phyloP scores from a whole-genome alignment of 768 basidiomycete genomes.

The Leccinum obscurum region DNA sequence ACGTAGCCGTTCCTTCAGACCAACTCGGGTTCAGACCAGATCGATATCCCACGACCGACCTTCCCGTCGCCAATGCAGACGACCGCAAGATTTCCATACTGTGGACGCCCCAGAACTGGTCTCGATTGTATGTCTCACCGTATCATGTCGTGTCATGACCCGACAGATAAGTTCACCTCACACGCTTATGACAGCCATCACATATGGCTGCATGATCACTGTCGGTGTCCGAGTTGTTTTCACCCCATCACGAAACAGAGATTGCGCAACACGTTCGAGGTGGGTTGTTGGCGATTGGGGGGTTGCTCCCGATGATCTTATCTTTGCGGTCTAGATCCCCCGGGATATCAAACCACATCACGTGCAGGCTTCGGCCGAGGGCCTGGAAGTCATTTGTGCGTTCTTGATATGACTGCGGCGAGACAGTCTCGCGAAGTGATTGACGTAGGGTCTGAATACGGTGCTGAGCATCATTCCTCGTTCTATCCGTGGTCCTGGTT shows the following conservation, averaged over 20 bases:
- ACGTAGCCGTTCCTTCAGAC: conserved; percentile 25
- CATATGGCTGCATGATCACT: conserved; percentile 92
- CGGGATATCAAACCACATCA: conserved; percentile 63
- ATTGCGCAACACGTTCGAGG: conserved; percentile 83
- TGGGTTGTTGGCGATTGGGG: conserved; percentile 29
- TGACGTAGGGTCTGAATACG: conserved; percentile 23
- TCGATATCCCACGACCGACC: conserved; percentile 26
- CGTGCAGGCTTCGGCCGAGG: conserved; percentile 56
- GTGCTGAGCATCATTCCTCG: conserved; percentile 64
- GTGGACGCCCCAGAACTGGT: conserved; percentile 73
- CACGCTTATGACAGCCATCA: conserved; percentile 69
- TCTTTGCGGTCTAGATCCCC: conserved; percentile 59
- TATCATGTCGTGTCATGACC: not conserved
- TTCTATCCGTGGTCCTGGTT: conserved; percentile 90
- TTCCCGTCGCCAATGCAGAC: conserved; percentile 57
- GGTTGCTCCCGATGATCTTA: not conserved
- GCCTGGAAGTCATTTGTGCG: conserved; percentile 76
- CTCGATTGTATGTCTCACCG: conserved; percentile 64
- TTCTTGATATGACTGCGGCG: conserved; percentile 6
- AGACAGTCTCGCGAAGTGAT: not conserved
- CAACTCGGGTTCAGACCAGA: conserved; percentile 29
- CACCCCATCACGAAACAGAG: conserved; percentile 89
- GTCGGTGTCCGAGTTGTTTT: conserved; percentile 83
- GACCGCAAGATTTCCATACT: conserved; percentile 64
- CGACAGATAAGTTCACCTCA: not conserved